phyloP scores from a whole-genome alignment of 2,329 filamentous ascomycete species.

The Aspergillus neoniger region DNA sequence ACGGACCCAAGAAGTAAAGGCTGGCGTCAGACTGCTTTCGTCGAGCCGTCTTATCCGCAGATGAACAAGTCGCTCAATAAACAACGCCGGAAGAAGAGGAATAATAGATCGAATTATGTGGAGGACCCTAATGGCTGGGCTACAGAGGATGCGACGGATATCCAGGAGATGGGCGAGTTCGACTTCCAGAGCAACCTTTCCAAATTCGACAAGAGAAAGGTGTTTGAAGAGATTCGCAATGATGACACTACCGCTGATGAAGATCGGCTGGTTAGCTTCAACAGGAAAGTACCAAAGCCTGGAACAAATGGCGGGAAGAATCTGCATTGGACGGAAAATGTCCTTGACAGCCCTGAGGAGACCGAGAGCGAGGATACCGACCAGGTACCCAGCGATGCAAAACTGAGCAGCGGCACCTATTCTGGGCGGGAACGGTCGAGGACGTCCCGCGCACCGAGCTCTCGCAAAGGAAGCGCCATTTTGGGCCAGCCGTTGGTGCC shows the following conservation, averaged over 20 bases:
- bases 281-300: slow-evolving; percentile 64
- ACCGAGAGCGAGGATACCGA: slow-evolving; percentile 70
- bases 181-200: slow-evolving; percentile 88
- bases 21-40: slow-evolving; percentile 68
- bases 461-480: slow-evolving; percentile 48
- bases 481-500: slow-evolving; percentile 40
- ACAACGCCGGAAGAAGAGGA: slow-evolving; percentile 50
- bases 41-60: slow-evolving; percentile 56
- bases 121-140: slow-evolving; percentile 81
- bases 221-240: slow-evolving; percentile 89
- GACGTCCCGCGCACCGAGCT: slow-evolving; percentile 39
- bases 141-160: slow-evolving; percentile 92
- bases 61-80: slow-evolving; percentile 33
- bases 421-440: slow-evolving; percentile 47
- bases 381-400: slow-evolving; percentile 43
- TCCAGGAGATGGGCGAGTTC: slow-evolving; percentile 90
- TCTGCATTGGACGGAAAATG: slow-evolving; percentile 86
- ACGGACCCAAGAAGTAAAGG: slow-evolving; percentile 58
- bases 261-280: slow-evolving; percentile 86
- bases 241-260: slow-evolving; percentile 88
- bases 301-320: slow-evolving; percentile 83
- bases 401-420: slow-evolving; percentile 49
- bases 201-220: slow-evolving; percentile 89
- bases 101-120: slow-evolving; percentile 45
- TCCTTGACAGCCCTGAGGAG: slow-evolving; percentile 72